phyloP scores from a whole-genome alignment of 495 filamentous ascomycete species.

The Parathielavia hyrcaniae region DNA sequence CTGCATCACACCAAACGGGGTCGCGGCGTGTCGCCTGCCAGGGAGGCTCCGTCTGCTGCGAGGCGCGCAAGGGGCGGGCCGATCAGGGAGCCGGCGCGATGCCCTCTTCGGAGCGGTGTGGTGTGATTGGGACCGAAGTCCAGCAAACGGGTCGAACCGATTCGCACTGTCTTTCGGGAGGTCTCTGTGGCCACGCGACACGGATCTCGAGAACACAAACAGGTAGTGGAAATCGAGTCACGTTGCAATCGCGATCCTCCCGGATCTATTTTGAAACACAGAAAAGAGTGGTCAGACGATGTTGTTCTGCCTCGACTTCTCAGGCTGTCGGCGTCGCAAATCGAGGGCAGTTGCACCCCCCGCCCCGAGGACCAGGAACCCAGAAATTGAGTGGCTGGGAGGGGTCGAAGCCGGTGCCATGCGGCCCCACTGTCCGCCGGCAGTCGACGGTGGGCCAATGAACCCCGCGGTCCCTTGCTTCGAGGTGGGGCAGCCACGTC shows the following conservation, averaged over 20 bases:
- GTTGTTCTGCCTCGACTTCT: not conserved
- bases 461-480: conserved; percentile 10
- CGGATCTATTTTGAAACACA: not conserved
- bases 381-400: conserved; percentile 45
- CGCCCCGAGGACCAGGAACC: not conserved
- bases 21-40: not conserved
- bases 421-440: not conserved
- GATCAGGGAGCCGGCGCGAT: conserved; percentile 9
- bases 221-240: not conserved
- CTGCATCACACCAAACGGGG: conserved; percentile 33
- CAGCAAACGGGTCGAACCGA: not conserved
- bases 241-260: conserved; percentile 4
- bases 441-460: conserved; percentile 11
- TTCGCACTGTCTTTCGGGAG: conserved; percentile 3
- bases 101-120: conserved; percentile 5
- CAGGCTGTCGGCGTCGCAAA: not conserved
- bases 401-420: conserved; percentile 13
- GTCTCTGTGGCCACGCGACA: not conserved
- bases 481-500: conserved; percentile 1
- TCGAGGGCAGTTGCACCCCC: not conserved
- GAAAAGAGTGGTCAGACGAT: not conserved
- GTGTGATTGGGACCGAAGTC: not conserved
- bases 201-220: not conserved
- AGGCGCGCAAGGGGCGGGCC: conserved; percentile 5
- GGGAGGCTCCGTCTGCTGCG: conserved; percentile 8